These are phyloP conservation scores for Talaromyces sp. DNA, from an alignment of 2,329 filamentous ascomycete species.

Conservation along the genomic window DNA sequence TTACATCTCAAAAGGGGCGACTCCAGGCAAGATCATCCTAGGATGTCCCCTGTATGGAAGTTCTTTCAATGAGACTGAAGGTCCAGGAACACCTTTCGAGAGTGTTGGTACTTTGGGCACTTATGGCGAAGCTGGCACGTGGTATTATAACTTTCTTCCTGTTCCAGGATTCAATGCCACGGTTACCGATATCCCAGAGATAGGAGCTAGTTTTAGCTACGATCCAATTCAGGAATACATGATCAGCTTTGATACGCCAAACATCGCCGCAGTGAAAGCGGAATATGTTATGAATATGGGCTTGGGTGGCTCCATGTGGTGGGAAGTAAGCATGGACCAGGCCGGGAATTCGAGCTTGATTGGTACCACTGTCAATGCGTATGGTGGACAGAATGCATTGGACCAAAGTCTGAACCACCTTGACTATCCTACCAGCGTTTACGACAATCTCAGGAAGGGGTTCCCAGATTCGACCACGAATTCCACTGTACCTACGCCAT, in stretches of 20 bases:
- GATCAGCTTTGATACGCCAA: constrained; percentile 68
- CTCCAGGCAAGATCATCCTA: constrained; percentile 7
- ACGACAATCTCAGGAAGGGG: constrained; percentile 41
- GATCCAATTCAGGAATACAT: constrained; percentile 55
- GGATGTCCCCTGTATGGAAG: constrained; percentile 7
- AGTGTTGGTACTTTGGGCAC: constrained; percentile 29
- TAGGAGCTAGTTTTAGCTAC: constrained; percentile 59
- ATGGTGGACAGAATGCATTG: constrained; percentile 26
- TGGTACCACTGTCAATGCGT: constrained; percentile 15
- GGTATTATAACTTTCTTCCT: constrained; percentile 84
- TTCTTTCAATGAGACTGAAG: constrained; percentile 4
- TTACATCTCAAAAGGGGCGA: constrained; percentile 9
- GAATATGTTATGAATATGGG: constrained; percentile 51
- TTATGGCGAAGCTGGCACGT: constrained; percentile 44
- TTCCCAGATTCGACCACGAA: not conserved
- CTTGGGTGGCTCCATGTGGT: constrained; percentile 85
- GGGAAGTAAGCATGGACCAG: constrained; percentile 71
- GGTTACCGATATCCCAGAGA: constrained; percentile 1
- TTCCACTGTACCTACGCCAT: not conserved
- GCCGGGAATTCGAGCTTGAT: constrained; percentile 5
- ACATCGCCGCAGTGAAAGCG: constrained; percentile 50
- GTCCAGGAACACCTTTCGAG: constrained; percentile 8
- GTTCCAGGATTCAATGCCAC: constrained; percentile 52
- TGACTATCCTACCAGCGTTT: constrained; percentile 47
- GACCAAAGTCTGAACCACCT: constrained; percentile 44